A percentile compares a stretch with the other conserved stretches of the same genome.
Evolutionary conservation across 768 basidiomycete genomes (phyloP).

Genomic region (Pisolithus sp.): DNA sequence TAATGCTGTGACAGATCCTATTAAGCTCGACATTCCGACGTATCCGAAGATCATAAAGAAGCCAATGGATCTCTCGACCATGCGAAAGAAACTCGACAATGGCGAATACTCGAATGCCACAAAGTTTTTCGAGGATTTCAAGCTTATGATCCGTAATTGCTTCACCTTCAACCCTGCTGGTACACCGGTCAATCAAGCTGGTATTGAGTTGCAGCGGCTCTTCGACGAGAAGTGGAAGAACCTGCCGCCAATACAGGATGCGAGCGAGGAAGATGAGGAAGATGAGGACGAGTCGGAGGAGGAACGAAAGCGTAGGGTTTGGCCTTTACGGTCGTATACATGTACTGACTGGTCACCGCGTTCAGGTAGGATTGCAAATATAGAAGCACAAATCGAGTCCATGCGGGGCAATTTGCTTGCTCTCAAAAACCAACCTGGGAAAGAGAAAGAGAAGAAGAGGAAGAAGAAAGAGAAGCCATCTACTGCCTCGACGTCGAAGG

Average conservation of each 20-base stretch:
- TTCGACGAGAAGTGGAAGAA: slow-evolving; percentile 92
- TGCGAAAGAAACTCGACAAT: slow-evolving; percentile 77
- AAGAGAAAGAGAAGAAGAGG: slow-evolving; percentile 71
- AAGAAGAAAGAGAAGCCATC: slow-evolving; percentile 54
- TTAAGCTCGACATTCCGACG: slow-evolving; percentile 69
- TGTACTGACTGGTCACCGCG: slow-evolving; percentile 9
- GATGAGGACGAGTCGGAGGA: slow-evolving; percentile 63
- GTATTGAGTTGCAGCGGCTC: slow-evolving; percentile 73
- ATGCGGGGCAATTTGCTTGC: slow-evolving; percentile 66
- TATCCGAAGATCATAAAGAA: slow-evolving; percentile 88
- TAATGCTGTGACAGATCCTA: slow-evolving; percentile 50
- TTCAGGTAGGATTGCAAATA: slow-evolving; percentile 63
- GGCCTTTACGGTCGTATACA: neutral
- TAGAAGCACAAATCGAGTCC: slow-evolving; percentile 78
- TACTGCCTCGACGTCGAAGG: slow-evolving; percentile 61
- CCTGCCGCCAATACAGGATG: slow-evolving; percentile 56
- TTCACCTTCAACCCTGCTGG: slow-evolving; percentile 86
- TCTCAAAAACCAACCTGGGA: slow-evolving; percentile 49
- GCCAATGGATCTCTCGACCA: slow-evolving; percentile 93
- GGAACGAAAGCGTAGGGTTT: slow-evolving; percentile 56
- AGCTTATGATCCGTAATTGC: slow-evolving; percentile 92
- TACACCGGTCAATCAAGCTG: slow-evolving; percentile 82
- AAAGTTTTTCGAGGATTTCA: slow-evolving; percentile 87
- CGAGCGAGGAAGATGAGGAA: slow-evolving; percentile 55
- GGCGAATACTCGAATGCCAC: slow-evolving; percentile 71